Evolutionary conservation across 208 protist species (phyloP).

Genomic region (Leishmania lainsoni): DNA sequence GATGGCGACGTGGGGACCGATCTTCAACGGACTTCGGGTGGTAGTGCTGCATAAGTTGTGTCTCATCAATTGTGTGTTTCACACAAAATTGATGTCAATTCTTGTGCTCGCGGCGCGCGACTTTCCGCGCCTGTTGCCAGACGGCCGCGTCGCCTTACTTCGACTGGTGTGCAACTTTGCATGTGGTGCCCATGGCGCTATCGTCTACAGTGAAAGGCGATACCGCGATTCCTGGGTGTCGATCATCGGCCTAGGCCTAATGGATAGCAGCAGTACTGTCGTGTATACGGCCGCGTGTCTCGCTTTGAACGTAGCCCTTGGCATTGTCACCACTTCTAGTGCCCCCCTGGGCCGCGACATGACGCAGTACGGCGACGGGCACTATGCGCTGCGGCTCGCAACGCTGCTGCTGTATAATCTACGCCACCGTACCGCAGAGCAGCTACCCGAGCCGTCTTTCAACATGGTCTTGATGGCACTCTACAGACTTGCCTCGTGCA

Average conservation of each 20-base stretch:
- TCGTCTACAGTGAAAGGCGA: conserved; percentile 45
- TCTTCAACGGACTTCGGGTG: conserved; percentile 74
- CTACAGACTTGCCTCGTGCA: conserved; percentile 56
- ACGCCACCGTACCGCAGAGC: conserved; percentile 22
- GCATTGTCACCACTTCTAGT: conserved; percentile 38
- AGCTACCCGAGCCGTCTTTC: conserved; percentile 61
- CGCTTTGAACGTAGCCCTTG: conserved; percentile 59
- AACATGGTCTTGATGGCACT: conserved; percentile 80
- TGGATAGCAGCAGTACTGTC: conserved; percentile 53
- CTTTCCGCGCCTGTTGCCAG: conserved; percentile 60
- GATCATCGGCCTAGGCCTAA: conserved; percentile 57
- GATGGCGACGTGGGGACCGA: conserved; percentile 57
- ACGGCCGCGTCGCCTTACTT: conserved; percentile 63
- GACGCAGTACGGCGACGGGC: conserved; percentile 14
- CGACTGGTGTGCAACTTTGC: conserved; percentile 78
- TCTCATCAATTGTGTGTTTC: conserved; percentile 47
- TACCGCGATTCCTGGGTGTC: conserved; percentile 61
- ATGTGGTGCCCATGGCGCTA: conserved; percentile 52
- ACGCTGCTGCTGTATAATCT: conserved; percentile 76
- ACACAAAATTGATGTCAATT: conserved; percentile 45
- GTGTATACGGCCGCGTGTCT: conserved; percentile 80
- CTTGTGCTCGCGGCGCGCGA: conserved; percentile 49
- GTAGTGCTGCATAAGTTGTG: conserved; percentile 70
- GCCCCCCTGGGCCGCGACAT: conserved; percentile 44
- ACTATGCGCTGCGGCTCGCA: conserved; percentile 39